These are phyloP conservation scores for Parathielavia appendiculata DNA, from an alignment of 495 filamentous ascomycete species.

Conservation along the genomic window DNA sequence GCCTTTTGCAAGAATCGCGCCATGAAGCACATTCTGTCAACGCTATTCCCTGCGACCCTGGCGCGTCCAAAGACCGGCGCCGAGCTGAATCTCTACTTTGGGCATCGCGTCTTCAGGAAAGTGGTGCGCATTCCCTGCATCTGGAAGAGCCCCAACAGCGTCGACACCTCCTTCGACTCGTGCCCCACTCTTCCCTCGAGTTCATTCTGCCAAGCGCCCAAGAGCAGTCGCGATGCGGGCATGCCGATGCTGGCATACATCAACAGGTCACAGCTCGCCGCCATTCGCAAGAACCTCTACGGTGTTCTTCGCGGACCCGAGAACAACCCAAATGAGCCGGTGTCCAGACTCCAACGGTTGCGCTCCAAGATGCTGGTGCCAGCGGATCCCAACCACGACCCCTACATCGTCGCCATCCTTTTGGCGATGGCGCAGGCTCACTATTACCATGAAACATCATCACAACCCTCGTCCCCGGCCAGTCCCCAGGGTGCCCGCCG, in stretches of 20 bases:
- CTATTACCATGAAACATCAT: constrained; percentile 29
- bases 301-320: constrained; percentile 27
- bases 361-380: constrained; percentile 39
- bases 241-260: constrained; percentile 41
- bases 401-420: constrained; percentile 39
- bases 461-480: constrained; percentile 16
- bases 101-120: constrained; percentile 26
- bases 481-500: constrained; percentile 15
- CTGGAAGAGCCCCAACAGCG: constrained; percentile 30
- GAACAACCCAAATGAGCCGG: constrained; percentile 29
- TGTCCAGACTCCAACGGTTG: constrained; percentile 33
- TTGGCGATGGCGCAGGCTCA: constrained; percentile 45
- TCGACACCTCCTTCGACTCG: constrained; percentile 35
- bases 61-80: constrained; percentile 21
- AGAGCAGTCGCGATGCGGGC: constrained; percentile 8
- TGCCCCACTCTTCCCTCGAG: constrained; percentile 28
- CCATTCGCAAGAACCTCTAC: constrained; percentile 33
- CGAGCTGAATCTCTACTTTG: constrained; percentile 39
- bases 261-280: constrained; percentile 32
- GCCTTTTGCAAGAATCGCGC: constrained; percentile 26
- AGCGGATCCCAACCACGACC: constrained; percentile 37
- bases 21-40: constrained; percentile 34
- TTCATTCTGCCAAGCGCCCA: constrained; percentile 18
- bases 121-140: constrained; percentile 34
- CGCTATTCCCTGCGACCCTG: constrained; percentile 34